Evolutionary conservation across 495 filamentous ascomycete genomes (phyloP).

Genomic region (Symbiotaphrina buchneri): DNA sequence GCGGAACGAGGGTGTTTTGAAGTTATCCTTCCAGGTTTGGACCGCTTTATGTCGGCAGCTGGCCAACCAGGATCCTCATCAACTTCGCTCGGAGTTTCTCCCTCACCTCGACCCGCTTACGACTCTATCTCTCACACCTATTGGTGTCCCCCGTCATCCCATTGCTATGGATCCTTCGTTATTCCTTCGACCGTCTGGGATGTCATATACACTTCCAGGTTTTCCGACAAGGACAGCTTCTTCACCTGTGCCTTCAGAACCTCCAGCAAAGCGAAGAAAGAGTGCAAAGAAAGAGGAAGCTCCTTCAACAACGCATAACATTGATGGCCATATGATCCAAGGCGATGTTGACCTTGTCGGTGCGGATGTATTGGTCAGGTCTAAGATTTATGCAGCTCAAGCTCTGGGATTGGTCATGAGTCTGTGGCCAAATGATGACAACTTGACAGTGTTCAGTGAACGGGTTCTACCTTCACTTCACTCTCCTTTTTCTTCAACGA

Average conservation of each 20-base stretch:
- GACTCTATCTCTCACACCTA: slow-evolving; percentile 62
- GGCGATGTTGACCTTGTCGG: slow-evolving; percentile 91
- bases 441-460: slow-evolving; percentile 26
- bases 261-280: slow-evolving; percentile 49
- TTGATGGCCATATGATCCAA: slow-evolving; percentile 94
- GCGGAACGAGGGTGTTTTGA: slow-evolving; percentile 56
- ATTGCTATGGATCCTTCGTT: slow-evolving; percentile 73
- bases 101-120: slow-evolving; percentile 56
- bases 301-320: slow-evolving; percentile 52
- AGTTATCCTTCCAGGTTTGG: slow-evolving; percentile 74
- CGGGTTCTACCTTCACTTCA: slow-evolving; percentile 37
- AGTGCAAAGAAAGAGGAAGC: slow-evolving; percentile 59
- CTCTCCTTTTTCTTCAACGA: slow-evolving; percentile 60
- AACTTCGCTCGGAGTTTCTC: slow-evolving; percentile 28
- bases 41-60: slow-evolving; percentile 46
- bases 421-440: slow-evolving; percentile 23
- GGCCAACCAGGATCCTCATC: slow-evolving; percentile 26
- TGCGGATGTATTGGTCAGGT: slow-evolving; percentile 65
- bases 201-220: slow-evolving; percentile 36
- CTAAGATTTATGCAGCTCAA: slow-evolving; percentile 62
- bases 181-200: slow-evolving; percentile 87
- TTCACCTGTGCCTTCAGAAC: slow-evolving; percentile 25
- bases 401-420: slow-evolving; percentile 63
- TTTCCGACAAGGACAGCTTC: slow-evolving; percentile 30
- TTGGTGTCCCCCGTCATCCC: slow-evolving; percentile 73